Conservation (phyloP, 2,329 filamentous ascomycete genomes). For the Xylaria sp. region DNA sequence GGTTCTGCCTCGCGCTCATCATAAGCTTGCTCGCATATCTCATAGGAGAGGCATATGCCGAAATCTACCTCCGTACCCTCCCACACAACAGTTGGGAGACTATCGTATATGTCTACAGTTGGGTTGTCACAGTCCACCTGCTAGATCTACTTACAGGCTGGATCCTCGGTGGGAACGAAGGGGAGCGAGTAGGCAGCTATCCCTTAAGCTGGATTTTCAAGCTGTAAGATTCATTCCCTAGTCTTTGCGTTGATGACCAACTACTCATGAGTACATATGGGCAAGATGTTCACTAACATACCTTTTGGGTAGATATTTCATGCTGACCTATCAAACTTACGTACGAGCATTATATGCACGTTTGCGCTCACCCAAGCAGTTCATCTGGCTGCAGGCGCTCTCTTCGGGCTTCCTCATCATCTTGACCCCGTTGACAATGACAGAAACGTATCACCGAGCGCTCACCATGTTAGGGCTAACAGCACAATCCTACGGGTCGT, state of each 20-base stretch:
- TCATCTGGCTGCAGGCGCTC: constrained; percentile 68
- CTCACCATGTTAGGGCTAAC: constrained; percentile 61
- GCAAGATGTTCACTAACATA: constrained; percentile 23
- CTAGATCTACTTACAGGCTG: constrained; percentile 69
- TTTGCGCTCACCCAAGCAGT: constrained; percentile 68
- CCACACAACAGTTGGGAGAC: constrained; percentile 71
- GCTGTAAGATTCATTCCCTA: constrained; percentile 52
- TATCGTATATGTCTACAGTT: constrained; percentile 72
- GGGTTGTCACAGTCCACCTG: constrained; percentile 69
- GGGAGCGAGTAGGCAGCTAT: constrained; percentile 71
- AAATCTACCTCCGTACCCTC: constrained; percentile 70
- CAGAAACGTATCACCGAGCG: constrained; percentile 60
- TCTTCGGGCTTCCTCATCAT: constrained; percentile 68
- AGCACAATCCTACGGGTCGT: constrained; percentile 64
- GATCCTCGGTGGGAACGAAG: constrained; percentile 69
- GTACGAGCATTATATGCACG: constrained; percentile 72
- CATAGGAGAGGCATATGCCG: constrained; percentile 71
- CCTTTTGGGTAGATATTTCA: constrained; percentile 29
- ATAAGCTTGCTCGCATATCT: constrained; percentile 70
- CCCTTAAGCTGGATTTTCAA: constrained; percentile 75
- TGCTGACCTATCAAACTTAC: constrained; percentile 74
- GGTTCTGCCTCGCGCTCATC: constrained; percentile 69
- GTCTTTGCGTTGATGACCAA: neutral
- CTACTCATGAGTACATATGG: neutral
- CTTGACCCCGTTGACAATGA: constrained; percentile 68